Base-by-base conservation (phyloP, 768 basidiomycete species). In the Cytidiella melzeri region DNA sequence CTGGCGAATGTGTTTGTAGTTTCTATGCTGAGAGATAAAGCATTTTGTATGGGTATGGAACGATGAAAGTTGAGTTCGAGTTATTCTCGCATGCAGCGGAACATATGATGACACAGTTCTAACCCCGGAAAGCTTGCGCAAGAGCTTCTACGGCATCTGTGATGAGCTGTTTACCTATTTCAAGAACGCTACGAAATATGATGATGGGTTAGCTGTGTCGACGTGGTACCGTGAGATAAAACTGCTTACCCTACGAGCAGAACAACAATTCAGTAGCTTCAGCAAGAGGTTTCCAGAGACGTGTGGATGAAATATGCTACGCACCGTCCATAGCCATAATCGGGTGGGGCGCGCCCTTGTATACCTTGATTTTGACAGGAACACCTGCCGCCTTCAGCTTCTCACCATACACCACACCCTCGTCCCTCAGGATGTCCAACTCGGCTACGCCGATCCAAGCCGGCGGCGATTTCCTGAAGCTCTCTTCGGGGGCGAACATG, bases 281-380 rank as follows among this genome's bases (percentile, higher is more conserved):
- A n/a, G n/a, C n/a, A n/a, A n/a, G n/a, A n/a, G n/a, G n/a, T n/a
- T n/a, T n/a, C n/a, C n/a, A n/a, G n/a, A n/a, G n/a, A n/a, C n/a
- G n/a, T n/a, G n/a, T n/a, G n/a, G 55, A 34, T 52, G 11, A 10
- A 37, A 20, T 9, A 21, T 15, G 39, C 13, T 4, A 63, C 80
- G 53, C 52, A 82, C 81, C 81, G 51, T 85, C 84, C 83, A 87
- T 84, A 5, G 79, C 80, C 76, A 87, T 79, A 38, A 84, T 77
- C 1, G 77, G 83, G 67, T 87, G 84, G 24, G 85, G 86, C 3
- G 79, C 81, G 10, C 73, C 75, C 56, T 75, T 70, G 62, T 87
- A 88, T 19, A 80, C 61, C 58, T 73, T 73, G 0, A 74, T 65
- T 40, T 82, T 74, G 9, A 76, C 77, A 19, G 73, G 63, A 11